Base-by-base conservation (phyloP, 1,284 basidiomycete species). In the Irpex rosettiformis region DNA sequence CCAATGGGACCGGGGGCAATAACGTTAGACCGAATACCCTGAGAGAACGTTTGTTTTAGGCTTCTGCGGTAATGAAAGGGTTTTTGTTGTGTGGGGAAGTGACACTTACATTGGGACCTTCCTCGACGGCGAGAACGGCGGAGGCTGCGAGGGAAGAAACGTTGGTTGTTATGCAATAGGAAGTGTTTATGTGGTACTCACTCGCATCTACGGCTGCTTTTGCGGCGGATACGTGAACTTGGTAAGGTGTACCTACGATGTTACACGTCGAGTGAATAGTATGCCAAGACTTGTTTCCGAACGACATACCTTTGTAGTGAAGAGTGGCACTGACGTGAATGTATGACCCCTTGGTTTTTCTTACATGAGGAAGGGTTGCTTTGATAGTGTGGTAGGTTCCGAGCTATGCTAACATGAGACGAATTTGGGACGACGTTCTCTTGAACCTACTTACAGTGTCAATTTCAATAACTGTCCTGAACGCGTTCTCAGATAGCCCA, bases 371-470 rank as follows among this genome's bases (percentile, higher is more conserved):
- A 22, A 96, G 73, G 0, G 94, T 96, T 0, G 94, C 94, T 72
- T 97, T 96, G 73, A 98, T 82, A 6, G 96, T 98, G 75, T 98
- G 90, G 79, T 88, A 98, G 2, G 93, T 95, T 25, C 96, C 96
- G 42, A 97, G 77, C 89, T 92, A 61, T 16, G 33, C 22, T 24
- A 16, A 33, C 21, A 18, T 49, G 13, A 55, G 57, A 58, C 30
- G 54, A 45, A n/a, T 56, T 42, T 24, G 24, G n/a, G 30, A 52
- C 43, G 27, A 54, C 45, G 47, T 33, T 42, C 28, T 27, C 16
- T 29, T 22, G 21, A 45, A 45, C 43, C 43, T 11, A 73, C 83
- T 37, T 66, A 92, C 89, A 29, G 94, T 88, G 73, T 98, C 96
- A 65, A 98, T 98, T 70, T 96, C 93, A 60, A 98, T 80, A 25